These are phyloP conservation scores for Triangularia verruculosa DNA, from an alignment of 2,329 filamentous ascomycete genomes.

Conservation along the genomic window DNA sequence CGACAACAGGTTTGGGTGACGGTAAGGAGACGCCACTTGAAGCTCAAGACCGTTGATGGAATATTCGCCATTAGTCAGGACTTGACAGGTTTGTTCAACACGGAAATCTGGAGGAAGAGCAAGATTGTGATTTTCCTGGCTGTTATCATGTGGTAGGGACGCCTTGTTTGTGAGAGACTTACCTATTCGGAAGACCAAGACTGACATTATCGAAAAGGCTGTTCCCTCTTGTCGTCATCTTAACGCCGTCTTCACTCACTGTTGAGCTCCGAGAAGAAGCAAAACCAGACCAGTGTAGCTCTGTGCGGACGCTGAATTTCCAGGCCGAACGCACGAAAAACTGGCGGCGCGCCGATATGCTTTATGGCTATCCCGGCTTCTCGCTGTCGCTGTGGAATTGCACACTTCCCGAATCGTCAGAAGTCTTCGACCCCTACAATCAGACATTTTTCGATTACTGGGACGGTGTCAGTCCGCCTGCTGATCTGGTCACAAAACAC, in stretches of 20 bases:
- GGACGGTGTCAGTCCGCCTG: slow-evolving; percentile 24
- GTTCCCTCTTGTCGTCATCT: slow-evolving; percentile 31
- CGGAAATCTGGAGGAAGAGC: slow-evolving; percentile 25
- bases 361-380: slow-evolving; percentile 26
- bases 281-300: slow-evolving; percentile 19
- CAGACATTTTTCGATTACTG: slow-evolving; percentile 33
- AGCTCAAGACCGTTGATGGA: slow-evolving; percentile 24
- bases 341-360: slow-evolving; percentile 25
- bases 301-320: slow-evolving; percentile 32
- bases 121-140: slow-evolving; percentile 20
- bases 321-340: slow-evolving; percentile 27
- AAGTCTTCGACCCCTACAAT: slow-evolving; percentile 13
- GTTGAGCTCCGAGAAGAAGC: slow-evolving; percentile 25
- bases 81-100: slow-evolving; percentile 21
- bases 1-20: slow-evolving; percentile 28
- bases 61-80: slow-evolving; percentile 24
- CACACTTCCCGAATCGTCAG: slow-evolving; percentile 19
- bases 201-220: slow-evolving; percentile 17
- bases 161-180: too few relatives aligned
- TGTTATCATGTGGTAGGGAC: slow-evolving; percentile 20
- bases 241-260: slow-evolving; percentile 31
- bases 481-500: slow-evolving; percentile 19
- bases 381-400: slow-evolving; percentile 31
- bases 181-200: background rate
- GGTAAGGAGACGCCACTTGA: slow-evolving; percentile 20